phyloP scores from a whole-genome alignment of 805 yeast species.

The Starmerella roubikii region DNA sequence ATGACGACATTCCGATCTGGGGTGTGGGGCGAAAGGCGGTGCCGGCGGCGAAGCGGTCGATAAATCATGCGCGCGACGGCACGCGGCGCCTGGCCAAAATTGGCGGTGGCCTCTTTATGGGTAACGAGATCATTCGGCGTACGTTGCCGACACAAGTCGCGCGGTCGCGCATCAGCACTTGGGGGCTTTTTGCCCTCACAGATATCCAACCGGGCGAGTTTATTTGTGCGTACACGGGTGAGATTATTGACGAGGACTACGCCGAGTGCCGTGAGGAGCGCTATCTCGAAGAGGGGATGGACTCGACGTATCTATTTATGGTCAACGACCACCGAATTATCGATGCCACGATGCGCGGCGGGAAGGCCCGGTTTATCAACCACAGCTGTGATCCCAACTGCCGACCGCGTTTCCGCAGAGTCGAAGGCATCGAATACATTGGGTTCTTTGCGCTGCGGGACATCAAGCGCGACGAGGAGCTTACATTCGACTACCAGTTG shows the following conservation, averaged over 20 bases:
- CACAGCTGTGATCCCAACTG: slow-evolving; percentile 97
- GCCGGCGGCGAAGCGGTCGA: too few species aligned
- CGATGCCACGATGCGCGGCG: slow-evolving; percentile 95
- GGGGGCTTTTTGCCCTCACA: slow-evolving; percentile 95
- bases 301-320: slow-evolving; percentile 84
- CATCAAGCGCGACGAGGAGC: slow-evolving; percentile 58
- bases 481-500: slow-evolving; percentile 92
- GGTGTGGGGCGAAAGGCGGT: too few species aligned
- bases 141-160: slow-evolving; percentile 95
- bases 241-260: slow-evolving; percentile 79
- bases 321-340: slow-evolving; percentile 68
- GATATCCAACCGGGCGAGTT: slow-evolving; percentile 92
- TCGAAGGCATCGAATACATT: slow-evolving; percentile 84
- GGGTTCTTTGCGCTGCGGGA: slow-evolving; percentile 88
- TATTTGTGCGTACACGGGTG: slow-evolving; percentile 98
- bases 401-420: slow-evolving; percentile 35
- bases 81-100: not conserved
- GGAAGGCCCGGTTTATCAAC: slow-evolving; percentile 90
- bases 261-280: slow-evolving; percentile 84
- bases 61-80: too few species aligned
- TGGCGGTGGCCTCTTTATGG: slow-evolving; percentile 62
- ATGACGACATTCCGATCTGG: too few species aligned
- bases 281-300: slow-evolving; percentile 81
- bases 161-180: slow-evolving; percentile 89
- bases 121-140: slow-evolving; percentile 66